Evolutionary conservation across 352 stramenopile genomes (phyloP), one percentile per base, ranked within the genome.

Genomic region (Phytophthora hibernalis): DNA sequence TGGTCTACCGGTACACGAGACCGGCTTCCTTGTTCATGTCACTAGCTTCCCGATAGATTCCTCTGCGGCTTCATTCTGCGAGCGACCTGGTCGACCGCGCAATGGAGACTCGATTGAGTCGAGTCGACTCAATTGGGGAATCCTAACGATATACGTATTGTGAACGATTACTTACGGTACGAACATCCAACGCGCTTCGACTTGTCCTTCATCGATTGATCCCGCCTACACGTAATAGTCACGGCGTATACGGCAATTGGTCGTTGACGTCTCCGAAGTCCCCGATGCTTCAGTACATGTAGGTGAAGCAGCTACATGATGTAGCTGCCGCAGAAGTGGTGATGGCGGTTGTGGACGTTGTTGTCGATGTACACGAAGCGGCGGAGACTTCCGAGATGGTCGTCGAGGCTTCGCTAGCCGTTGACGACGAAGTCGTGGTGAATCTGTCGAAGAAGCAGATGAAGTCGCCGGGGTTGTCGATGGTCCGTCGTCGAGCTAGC

Each of bases 171-270:
- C 33, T 20, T 2, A 43, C 33, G 26, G 21, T 12, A 45, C 9
- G 13, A 47, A 43, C 42, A 49, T 48, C 31, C 56, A 33, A 28
- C 24, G 5, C 48, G n/a, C 4, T 48, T 51, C 24, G 13, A 51
- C 33, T 20, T 21, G 33, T 31, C 10, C 11, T 61, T 50, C 16
- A 28, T 43, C 12, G 2, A 6, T 24, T 30, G 2, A 6, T 24
- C 22, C 48, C n/a, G 11, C 30, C 55, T n/a, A n/a, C n/a, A n/a
- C n/a, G n/a, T n/a, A n/a, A n/a, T 61, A 71, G 26, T 71, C 16
- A 21, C 56, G 63, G 11, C 62, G 54, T 40, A 70, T 44, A 3
- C 49, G 54, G 12, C 50, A 65, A 37, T 71, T 66, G 7, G n/a
- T 21, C 18, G 31, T 52, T 31, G 50, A 61, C 9, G 30, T 20